These are phyloP conservation scores for Beverwykella pulmonaria DNA, from an alignment of 495 filamentous ascomycete genomes.

Conservation along the genomic window DNA sequence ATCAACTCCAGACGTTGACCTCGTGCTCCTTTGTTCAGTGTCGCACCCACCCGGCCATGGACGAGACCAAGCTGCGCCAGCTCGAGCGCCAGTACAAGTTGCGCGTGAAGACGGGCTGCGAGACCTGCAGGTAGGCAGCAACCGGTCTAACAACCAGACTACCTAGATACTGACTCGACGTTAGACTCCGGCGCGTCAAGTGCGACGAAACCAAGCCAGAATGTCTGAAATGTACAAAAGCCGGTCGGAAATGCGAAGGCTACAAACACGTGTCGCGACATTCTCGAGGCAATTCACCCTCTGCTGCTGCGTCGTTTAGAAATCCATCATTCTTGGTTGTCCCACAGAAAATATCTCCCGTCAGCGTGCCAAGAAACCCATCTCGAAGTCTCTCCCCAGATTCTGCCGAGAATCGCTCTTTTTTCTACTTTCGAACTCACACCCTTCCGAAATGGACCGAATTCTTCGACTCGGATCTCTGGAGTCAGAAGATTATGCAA, in stretches of 20 bases:
- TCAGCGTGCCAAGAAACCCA: constrained; percentile 25
- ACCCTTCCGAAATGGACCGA: constrained; percentile 39
- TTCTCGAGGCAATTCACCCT: constrained; percentile 13
- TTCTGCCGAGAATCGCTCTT: constrained; percentile 30
- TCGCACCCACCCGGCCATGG: constrained; percentile 12
- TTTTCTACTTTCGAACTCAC: constrained; percentile 34
- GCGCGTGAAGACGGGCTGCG: constrained; percentile 34
- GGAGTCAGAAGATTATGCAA: constrained; percentile 37
- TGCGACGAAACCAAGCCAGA: constrained; percentile 40
- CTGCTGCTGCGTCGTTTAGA: constrained; percentile 30
- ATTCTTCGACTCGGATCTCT: constrained; percentile 40
- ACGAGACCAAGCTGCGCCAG: constrained; percentile 33
- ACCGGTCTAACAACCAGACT: neutral
- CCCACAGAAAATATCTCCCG: constrained; percentile 11
- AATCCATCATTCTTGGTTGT: constrained; percentile 35
- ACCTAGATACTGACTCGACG: constrained; percentile 1
- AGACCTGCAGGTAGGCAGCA: constrained; percentile 30
- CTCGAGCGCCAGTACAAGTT: constrained; percentile 37
- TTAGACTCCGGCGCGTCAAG: constrained; percentile 37
- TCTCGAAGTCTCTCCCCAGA: constrained; percentile 28
- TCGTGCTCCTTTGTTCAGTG: neutral
- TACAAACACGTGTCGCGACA: constrained; percentile 26
- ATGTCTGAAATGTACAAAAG: constrained; percentile 35
- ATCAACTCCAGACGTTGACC: neutral
- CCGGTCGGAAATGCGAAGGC: constrained; percentile 37